Conservation (phyloP, 2,329 filamentous ascomycete species). For the Clonostachys byssicola region DNA sequence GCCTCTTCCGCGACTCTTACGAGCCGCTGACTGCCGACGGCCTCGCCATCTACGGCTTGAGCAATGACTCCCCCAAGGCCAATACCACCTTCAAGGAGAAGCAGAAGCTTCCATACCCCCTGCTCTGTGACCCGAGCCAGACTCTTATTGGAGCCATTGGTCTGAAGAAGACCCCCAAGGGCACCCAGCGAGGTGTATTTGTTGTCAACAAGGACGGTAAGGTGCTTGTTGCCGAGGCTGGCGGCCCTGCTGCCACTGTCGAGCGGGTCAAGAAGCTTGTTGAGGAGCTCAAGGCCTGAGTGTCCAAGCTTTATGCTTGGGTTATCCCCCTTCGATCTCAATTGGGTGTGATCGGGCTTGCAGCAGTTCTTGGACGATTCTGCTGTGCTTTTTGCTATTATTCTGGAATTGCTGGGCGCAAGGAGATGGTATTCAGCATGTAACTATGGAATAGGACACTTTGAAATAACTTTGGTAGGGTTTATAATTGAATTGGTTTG, state of each 20-base stretch:
- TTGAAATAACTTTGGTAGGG: too few species aligned
- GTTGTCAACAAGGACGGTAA: slow-evolving; percentile 80
- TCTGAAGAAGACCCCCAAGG: slow-evolving; percentile 79
- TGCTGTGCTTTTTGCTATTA: too few species aligned
- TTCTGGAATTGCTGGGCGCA: too few species aligned
- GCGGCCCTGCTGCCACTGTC: slow-evolving; percentile 74
- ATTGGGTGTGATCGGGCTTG: too few species aligned
- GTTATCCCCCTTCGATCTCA: too few species aligned
- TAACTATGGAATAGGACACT: too few species aligned
- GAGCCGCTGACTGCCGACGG: slow-evolving; percentile 71
- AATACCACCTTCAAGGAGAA: slow-evolving; percentile 93
- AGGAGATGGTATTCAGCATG: too few species aligned
- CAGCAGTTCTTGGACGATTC: too few species aligned
- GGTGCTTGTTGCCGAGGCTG: slow-evolving; percentile 69
- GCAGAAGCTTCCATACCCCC: slow-evolving; percentile 81
- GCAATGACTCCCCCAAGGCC: slow-evolving; percentile 80
- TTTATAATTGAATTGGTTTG: too few species aligned
- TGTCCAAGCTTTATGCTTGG: too few species aligned
- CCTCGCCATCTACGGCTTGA: slow-evolving; percentile 85
- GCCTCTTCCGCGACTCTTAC: slow-evolving; percentile 87
- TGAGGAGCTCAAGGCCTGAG: slow-evolving; percentile 21
- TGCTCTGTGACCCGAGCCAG: slow-evolving; percentile 76
- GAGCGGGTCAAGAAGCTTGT: slow-evolving; percentile 73
- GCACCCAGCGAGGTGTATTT: slow-evolving; percentile 83
- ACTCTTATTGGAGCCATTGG: slow-evolving; percentile 81